phyloP scores from a whole-genome alignment of 306 rosid genomes.

The Malus asiatica region DNA sequence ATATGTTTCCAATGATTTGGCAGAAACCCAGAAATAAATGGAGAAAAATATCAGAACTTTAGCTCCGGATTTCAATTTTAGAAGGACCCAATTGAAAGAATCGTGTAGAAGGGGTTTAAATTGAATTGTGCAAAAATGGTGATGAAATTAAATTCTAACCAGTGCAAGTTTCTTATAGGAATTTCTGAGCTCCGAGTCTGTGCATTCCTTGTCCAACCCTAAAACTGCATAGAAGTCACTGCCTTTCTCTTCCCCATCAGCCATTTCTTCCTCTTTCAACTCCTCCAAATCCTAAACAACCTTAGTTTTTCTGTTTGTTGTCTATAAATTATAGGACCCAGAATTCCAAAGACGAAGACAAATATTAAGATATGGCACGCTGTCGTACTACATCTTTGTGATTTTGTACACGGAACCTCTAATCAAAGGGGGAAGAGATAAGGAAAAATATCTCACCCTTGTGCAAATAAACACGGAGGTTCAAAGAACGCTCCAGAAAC shows the following conservation, averaged over 20 bases:
- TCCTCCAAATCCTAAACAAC: constrained; percentile 3
- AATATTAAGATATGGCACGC: neutral
- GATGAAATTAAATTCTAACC: constrained; percentile 41
- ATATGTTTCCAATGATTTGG: neutral
- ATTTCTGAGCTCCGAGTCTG: constrained; percentile 56
- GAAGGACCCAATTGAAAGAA: constrained; percentile 11
- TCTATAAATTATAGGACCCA: constrained; percentile 46
- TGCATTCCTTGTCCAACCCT: constrained; percentile 82
- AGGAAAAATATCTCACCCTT: neutral
- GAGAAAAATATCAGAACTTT: neutral
- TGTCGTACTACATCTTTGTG: constrained; percentile 24
- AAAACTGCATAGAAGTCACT: constrained; percentile 57
- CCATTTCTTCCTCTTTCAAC: constrained; percentile 39
- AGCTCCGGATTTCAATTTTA: neutral
- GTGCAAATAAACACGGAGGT: constrained; percentile 5
- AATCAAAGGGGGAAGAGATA: neutral
- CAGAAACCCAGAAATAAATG: constrained; percentile 1
- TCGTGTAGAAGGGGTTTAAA: neutral
- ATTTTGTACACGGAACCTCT: constrained; percentile 25
- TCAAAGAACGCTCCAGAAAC: constrained; percentile 52
- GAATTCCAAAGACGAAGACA: neutral
- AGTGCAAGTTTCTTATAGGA: constrained; percentile 87
- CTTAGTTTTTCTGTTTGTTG: constrained; percentile 9
- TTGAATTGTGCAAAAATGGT: neutral
- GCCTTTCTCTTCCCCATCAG: constrained; percentile 42